phyloP scores from a whole-genome alignment of 208 protist genomes.

The Leishmania tarentolae region DNA sequence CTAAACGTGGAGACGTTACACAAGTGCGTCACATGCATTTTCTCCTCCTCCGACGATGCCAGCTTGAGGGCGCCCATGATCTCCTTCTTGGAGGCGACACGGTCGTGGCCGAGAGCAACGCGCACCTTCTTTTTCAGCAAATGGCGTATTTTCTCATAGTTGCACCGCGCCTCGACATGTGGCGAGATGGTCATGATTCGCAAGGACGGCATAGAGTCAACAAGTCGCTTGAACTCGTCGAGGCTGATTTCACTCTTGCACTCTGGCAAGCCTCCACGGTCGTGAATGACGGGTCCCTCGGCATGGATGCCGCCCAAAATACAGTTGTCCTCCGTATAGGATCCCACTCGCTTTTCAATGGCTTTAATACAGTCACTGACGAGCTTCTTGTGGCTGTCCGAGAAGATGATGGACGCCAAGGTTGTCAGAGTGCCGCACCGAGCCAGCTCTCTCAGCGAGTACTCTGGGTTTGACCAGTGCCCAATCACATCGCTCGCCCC shows the following conservation, averaged over 20 bases:
- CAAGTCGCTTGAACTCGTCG: slow-evolving; percentile 45
- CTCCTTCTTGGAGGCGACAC: slow-evolving; percentile 51
- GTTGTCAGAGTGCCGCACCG: slow-evolving; percentile 70
- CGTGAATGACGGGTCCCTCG: slow-evolving; percentile 68
- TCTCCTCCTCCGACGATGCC: slow-evolving; percentile 38
- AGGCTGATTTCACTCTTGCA: slow-evolving; percentile 42
- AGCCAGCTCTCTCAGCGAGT: slow-evolving; percentile 62
- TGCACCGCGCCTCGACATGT: slow-evolving; percentile 45
- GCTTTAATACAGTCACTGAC: slow-evolving; percentile 50
- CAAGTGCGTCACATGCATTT: slow-evolving; percentile 64
- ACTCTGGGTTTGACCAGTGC: slow-evolving; percentile 73
- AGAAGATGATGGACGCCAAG: slow-evolving; percentile 75
- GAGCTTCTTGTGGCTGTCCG: slow-evolving; percentile 46
- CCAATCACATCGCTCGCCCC: slow-evolving; percentile 62
- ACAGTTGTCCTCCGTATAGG: slow-evolving; percentile 48
- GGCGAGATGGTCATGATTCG: slow-evolving; percentile 76
- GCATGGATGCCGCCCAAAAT: slow-evolving; percentile 72
- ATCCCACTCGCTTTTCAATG: slow-evolving; percentile 45
- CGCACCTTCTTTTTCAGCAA: slow-evolving; percentile 48
- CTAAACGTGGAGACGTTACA: slow-evolving; percentile 77
- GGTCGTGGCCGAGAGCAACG: slow-evolving; percentile 60
- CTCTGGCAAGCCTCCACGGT: slow-evolving; percentile 61
- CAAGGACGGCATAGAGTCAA: slow-evolving; percentile 56
- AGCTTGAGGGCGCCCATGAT: slow-evolving; percentile 61
- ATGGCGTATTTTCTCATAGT: slow-evolving; percentile 57